Evolutionary conservation across 2,329 filamentous ascomycete species (phyloP).

Genomic region (Arthroderma uncinatum): DNA sequence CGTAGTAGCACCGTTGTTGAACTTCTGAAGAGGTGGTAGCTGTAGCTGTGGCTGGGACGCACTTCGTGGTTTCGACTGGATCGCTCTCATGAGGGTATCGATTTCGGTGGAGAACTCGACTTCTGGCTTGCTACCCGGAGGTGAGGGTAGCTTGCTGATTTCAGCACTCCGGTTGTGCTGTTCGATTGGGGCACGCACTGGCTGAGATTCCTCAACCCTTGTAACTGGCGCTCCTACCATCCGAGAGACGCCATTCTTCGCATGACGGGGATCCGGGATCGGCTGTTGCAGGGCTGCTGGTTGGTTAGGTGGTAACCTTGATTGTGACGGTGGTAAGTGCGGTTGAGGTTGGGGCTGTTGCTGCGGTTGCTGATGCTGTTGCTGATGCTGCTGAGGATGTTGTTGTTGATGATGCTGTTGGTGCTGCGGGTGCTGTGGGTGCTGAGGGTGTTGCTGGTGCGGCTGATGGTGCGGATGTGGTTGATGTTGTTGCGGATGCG

Average conservation of each 20-base stretch:
- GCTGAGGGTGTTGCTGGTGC: constrained; percentile 16
- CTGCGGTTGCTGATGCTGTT: background rate
- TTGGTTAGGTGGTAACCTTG: constrained; percentile 21
- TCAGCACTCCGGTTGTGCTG: constrained; percentile 5
- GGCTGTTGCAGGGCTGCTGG: constrained; percentile 24
- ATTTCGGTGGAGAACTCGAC: constrained; percentile 68
- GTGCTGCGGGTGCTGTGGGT: constrained; percentile 10
- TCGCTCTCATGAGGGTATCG: constrained; percentile 78
- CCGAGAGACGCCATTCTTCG: constrained; percentile 28
- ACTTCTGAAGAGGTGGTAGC: constrained; percentile 28
- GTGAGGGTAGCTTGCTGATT: constrained; percentile 7
- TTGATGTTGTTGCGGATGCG: constrained; percentile 16
- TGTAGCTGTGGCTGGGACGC: constrained; percentile 17
- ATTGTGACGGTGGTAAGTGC: constrained; percentile 22
- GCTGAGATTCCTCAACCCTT: constrained; percentile 12
- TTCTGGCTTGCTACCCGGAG: constrained; percentile 19
- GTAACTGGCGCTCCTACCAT: constrained; percentile 15
- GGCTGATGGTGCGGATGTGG: background rate
- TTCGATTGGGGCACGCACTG: constrained; percentile 6
- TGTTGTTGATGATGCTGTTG: background rate
- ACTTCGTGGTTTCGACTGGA: constrained; percentile 53
- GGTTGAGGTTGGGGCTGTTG: constrained; percentile 16
- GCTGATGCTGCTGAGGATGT: background rate
- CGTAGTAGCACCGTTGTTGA: constrained; percentile 10
- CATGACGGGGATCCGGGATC: constrained; percentile 28